These are phyloP conservation scores for Euphorbia celastroides DNA, from an alignment of 441 rosid species.

Conservation along the genomic window DNA sequence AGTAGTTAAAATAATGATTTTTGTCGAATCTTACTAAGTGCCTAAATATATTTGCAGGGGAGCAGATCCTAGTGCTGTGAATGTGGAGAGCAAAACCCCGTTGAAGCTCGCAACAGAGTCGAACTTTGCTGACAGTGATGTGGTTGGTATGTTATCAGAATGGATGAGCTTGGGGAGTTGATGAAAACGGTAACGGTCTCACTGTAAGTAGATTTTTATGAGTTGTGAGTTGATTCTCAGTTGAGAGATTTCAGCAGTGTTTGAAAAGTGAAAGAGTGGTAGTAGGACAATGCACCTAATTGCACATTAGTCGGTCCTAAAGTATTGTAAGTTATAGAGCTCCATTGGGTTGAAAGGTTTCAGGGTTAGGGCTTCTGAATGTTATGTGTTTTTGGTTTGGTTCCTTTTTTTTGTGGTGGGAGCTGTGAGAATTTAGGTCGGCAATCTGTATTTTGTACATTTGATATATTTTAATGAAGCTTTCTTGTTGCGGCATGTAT, in stretches of 20 bases:
- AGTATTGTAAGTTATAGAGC: conserved; percentile 19
- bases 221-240: conserved; percentile 23
- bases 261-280: conserved; percentile 27
- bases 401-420: conserved; percentile 26
- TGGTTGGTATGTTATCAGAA: conserved; percentile 62
- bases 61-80: conserved; percentile 64
- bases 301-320: conserved; percentile 20
- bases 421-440: conserved; percentile 30
- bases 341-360: conserved; percentile 26
- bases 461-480: conserved; percentile 26
- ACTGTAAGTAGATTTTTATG: conserved; percentile 23
- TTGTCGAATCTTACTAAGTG: conserved; percentile 7
- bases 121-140: conserved; percentile 54
- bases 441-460: conserved; percentile 33
- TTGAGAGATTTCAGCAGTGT: conserved; percentile 23
- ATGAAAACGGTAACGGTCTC: conserved; percentile 19
- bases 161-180: conserved; percentile 28
- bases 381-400: conserved; percentile 21
- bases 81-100: conserved; percentile 65
- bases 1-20: background rate
- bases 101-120: conserved; percentile 59
- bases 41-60: conserved; percentile 53
- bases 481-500: conserved; percentile 21
- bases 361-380: conserved; percentile 19
- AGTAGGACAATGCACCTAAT: conserved; percentile 10